These are phyloP conservation scores for Rhodotorula sp. DNA, from an alignment of 1,284 basidiomycete species.

Conservation along the genomic window DNA sequence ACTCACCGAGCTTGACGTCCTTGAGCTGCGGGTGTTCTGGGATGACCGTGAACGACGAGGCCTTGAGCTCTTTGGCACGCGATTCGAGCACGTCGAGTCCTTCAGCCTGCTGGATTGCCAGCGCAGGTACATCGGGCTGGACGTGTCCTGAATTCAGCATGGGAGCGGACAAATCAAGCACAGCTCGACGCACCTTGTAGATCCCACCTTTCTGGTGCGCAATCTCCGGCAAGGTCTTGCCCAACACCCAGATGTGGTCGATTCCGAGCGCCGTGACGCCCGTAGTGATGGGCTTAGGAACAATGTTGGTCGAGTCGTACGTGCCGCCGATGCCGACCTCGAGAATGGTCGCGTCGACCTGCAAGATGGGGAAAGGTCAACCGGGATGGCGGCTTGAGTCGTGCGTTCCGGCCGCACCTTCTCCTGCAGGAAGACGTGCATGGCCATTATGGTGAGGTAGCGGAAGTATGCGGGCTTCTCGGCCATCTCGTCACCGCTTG, in stretches of 20 bases:
- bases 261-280: slow-evolving; percentile 89
- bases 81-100: slow-evolving; percentile 67
- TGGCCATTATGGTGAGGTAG: slow-evolving; percentile 88
- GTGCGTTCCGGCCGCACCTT: slow-evolving; percentile 55
- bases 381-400: not conserved
- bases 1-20: slow-evolving; percentile 65
- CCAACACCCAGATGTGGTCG: slow-evolving; percentile 89
- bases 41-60: slow-evolving; percentile 66
- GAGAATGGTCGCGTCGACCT: slow-evolving; percentile 84
- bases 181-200: slow-evolving; percentile 67
- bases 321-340: slow-evolving; percentile 96
- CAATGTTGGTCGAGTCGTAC: slow-evolving; percentile 95
- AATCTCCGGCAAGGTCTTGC: slow-evolving; percentile 85
- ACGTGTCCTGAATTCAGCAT: not conserved
- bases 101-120: slow-evolving; percentile 77
- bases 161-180: accelerated
- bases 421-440: slow-evolving; percentile 79
- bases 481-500: slow-evolving; percentile 6
- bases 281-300: slow-evolving; percentile 83
- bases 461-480: slow-evolving; percentile 84
- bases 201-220: slow-evolving; percentile 97
- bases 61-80: slow-evolving; percentile 68
- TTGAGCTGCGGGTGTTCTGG: slow-evolving; percentile 57
- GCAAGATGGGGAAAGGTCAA: slow-evolving; percentile 5
- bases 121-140: slow-evolving; percentile 77